These are phyloP conservation scores for Ilex aquifolium DNA, from an alignment of 257 asterid genomes.

Conservation along the genomic window DNA sequence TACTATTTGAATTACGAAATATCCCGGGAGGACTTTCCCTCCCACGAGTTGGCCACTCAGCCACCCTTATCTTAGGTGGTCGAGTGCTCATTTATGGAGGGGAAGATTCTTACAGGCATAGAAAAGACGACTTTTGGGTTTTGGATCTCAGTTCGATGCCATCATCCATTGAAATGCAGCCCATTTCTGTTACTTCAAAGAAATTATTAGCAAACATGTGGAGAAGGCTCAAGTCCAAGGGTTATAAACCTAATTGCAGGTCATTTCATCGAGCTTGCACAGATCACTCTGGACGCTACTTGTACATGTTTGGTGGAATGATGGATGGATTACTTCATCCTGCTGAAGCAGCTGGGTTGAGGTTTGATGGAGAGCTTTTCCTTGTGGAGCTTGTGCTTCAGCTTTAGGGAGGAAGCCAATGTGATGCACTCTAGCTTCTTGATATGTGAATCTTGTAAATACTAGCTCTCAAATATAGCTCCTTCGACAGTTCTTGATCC, in stretches of 20 bases:
- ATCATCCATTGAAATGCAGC: constrained; percentile 21
- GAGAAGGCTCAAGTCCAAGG: constrained; percentile 51
- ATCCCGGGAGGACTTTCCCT: constrained; percentile 59
- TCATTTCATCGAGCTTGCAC: constrained; percentile 87
- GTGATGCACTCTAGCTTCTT: background rate
- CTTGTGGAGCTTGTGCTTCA: constrained; percentile 56
- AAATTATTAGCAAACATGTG: constrained; percentile 43
- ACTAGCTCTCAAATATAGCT: background rate
- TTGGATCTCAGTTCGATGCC: constrained; percentile 48
- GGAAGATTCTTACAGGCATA: constrained; percentile 61
- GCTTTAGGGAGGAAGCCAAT: constrained; percentile 6
- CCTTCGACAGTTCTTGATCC: too few species aligned
- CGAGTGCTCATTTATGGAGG: constrained; percentile 79
- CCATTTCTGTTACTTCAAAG: constrained; percentile 9
- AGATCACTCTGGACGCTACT: constrained; percentile 58
- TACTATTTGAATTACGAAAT: constrained; percentile 40
- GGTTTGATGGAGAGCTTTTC: constrained; percentile 69
- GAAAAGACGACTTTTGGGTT: constrained; percentile 86
- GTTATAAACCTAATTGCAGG: constrained; percentile 54
- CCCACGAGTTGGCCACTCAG: constrained; percentile 92
- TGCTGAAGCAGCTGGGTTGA: constrained; percentile 50
- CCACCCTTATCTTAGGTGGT: constrained; percentile 68
- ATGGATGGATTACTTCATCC: constrained; percentile 65
- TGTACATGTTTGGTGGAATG: constrained; percentile 93
- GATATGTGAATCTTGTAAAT: background rate